These are phyloP conservation scores for Rhexocercosporidium sp. DNA, from an alignment of 2,329 filamentous ascomycete species.

Conservation along the genomic window DNA sequence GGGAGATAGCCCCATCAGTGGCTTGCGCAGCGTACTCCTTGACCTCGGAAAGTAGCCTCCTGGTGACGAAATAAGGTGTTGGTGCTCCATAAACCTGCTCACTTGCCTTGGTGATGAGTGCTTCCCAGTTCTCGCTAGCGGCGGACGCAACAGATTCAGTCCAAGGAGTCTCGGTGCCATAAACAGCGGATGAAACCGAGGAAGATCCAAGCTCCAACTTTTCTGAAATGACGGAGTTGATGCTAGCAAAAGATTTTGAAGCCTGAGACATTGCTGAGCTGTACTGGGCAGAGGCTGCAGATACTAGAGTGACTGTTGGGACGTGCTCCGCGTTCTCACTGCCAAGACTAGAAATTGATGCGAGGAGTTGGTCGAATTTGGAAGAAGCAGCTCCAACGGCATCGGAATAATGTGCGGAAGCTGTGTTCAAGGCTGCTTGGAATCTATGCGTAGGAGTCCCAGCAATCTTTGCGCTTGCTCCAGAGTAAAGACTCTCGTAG, in stretches of 20 bases:
- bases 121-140: constrained; percentile 48
- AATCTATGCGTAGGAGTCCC: constrained; percentile 34
- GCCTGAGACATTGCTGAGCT: constrained; percentile 50
- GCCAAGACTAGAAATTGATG: constrained; percentile 46
- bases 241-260: constrained; percentile 54
- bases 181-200: constrained; percentile 29
- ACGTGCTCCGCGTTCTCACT: constrained; percentile 43
- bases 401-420: constrained; percentile 31
- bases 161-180: constrained; percentile 53
- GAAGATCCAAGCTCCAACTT: constrained; percentile 47
- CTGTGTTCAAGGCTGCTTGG: constrained; percentile 34
- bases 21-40: constrained; percentile 65
- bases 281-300: constrained; percentile 51
- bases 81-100: constrained; percentile 41
- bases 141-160: constrained; percentile 56
- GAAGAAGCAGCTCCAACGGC: constrained; percentile 47
- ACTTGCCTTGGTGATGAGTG: constrained; percentile 41
- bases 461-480: constrained; percentile 32
- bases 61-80: constrained; percentile 45
- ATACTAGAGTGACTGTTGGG: constrained; percentile 46
- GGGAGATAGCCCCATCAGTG: constrained; percentile 62
- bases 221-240: constrained; percentile 59
- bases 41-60: constrained; percentile 53
- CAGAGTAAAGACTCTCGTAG: constrained; percentile 42
- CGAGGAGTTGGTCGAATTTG: constrained; percentile 46